These are phyloP conservation scores for Gnetum montanum DNA, from an alignment of 75 land plant species.

Conservation along the genomic window DNA sequence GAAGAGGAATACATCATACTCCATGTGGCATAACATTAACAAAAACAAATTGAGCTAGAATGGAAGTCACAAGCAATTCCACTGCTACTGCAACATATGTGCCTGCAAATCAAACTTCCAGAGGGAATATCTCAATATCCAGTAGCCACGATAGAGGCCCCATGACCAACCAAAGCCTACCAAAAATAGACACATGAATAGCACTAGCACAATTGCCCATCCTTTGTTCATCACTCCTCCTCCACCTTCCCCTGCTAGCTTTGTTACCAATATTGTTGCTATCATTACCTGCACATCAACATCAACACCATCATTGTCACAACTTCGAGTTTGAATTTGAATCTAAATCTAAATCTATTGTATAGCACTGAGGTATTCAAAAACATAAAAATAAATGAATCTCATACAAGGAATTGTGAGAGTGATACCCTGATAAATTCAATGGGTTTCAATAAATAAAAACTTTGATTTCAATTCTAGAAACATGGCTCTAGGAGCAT, in stretches of 20 bases:
- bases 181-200: conserved; percentile 3
- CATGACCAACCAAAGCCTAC: conserved; percentile 70
- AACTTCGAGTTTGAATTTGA: too few relatives aligned
- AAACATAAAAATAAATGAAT: too few relatives aligned
- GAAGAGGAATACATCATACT: conserved; percentile 65
- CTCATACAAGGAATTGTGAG: too few relatives aligned
- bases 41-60: conserved; percentile 60
- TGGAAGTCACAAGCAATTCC: conserved; percentile 64
- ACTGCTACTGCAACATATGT: conserved; percentile 49
- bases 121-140: conserved; percentile 68
- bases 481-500: too few relatives aligned
- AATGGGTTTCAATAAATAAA: too few relatives aligned
- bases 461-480: too few relatives aligned
- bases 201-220: conserved; percentile 3
- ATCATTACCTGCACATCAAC: conserved; percentile 6
- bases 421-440: too few relatives aligned
- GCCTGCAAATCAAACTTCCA: conserved; percentile 65
- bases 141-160: conserved; percentile 83
- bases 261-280: conserved; percentile 4
- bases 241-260: not conserved
- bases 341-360: too few relatives aligned
- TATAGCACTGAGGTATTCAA: too few relatives aligned
- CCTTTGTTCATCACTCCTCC: too few relatives aligned
- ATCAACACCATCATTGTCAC: too few relatives aligned
- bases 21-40: conserved; percentile 11